Conservation (phyloP, 495 filamentous ascomycete genomes). For the Haplographium delicatum region DNA sequence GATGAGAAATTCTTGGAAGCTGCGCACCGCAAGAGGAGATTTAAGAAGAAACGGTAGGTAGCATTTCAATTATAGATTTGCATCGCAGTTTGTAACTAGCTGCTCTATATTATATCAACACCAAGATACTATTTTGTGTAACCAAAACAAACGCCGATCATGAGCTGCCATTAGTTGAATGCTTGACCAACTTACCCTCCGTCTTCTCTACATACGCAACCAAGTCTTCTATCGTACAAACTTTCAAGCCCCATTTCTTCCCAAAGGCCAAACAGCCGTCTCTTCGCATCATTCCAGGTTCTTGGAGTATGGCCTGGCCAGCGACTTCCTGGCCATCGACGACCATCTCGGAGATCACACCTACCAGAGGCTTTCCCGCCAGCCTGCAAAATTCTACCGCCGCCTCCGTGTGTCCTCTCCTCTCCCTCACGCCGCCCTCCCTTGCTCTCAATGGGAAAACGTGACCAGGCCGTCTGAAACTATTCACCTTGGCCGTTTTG, state of each 20-base stretch:
- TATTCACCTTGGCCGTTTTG: conserved; percentile 44
- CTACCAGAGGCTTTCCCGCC: conserved; percentile 66
- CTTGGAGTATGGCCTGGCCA: conserved; percentile 49
- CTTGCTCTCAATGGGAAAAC: conserved; percentile 80
- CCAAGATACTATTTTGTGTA: no score
- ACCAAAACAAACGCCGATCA: background rate
- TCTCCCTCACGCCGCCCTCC: conserved; percentile 71
- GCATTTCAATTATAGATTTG: no score
- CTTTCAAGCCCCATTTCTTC: conserved; percentile 79
- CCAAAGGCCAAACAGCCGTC: conserved; percentile 90
- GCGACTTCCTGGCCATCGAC: conserved; percentile 64
- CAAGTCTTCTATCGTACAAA: conserved; percentile 92
- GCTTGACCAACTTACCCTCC: conserved; percentile 40
- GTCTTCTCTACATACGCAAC: conserved; percentile 70
- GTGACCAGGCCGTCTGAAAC: conserved; percentile 83
- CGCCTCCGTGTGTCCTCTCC: conserved; percentile 89
- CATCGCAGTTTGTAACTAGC: no score
- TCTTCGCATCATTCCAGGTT: conserved; percentile 84
- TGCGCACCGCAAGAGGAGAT: no score
- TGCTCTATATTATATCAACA: no score
- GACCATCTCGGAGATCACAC: conserved; percentile 82
- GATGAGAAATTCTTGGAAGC: no score
- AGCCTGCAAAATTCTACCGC: conserved; percentile 81
- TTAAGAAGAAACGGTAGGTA: no score
- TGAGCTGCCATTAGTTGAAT: conserved; percentile 9